Evolutionary conservation across 2,329 filamentous ascomycete species (phyloP).

Genomic region (Alternaria triticina): DNA sequence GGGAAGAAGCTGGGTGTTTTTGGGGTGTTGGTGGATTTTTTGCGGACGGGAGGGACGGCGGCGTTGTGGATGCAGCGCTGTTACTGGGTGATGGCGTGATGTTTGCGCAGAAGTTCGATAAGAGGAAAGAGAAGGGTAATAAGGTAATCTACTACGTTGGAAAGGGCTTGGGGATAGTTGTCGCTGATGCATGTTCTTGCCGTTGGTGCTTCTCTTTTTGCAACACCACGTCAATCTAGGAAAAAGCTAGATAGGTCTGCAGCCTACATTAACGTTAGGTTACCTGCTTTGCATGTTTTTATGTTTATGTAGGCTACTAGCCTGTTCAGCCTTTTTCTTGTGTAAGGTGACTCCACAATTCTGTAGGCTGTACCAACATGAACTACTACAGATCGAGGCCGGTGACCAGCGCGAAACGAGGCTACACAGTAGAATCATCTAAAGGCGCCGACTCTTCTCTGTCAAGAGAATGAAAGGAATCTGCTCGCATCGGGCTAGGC

Average conservation of each 20-base stretch:
- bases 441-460: neutral
- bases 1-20: neutral
- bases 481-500: neutral
- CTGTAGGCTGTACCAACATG: rapidly evolving
- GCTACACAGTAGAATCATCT: neutral
- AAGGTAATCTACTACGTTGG: rapidly evolving
- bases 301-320: too few relatives aligned
- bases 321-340: too few relatives aligned
- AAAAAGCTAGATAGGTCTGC: too few relatives aligned
- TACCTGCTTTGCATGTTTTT: too few relatives aligned
- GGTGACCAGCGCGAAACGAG: rapidly evolving
- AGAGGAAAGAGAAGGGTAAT: rapidly evolving
- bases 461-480: neutral
- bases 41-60: neutral
- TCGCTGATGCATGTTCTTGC: neutral
- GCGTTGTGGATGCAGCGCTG: neutral
- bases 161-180: rapidly evolving
- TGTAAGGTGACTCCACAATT: too few relatives aligned
- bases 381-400: neutral
- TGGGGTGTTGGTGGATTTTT: neutral
- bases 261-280: too few relatives aligned
- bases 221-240: too few relatives aligned
- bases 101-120: neutral
- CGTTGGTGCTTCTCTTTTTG: neutral
- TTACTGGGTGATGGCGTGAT: neutral